A percentile compares a stretch with the other conserved stretches of the same genome.
Conservation (phyloP, 2,329 filamentous ascomycete species). For the Penicillium sp. region DNA sequence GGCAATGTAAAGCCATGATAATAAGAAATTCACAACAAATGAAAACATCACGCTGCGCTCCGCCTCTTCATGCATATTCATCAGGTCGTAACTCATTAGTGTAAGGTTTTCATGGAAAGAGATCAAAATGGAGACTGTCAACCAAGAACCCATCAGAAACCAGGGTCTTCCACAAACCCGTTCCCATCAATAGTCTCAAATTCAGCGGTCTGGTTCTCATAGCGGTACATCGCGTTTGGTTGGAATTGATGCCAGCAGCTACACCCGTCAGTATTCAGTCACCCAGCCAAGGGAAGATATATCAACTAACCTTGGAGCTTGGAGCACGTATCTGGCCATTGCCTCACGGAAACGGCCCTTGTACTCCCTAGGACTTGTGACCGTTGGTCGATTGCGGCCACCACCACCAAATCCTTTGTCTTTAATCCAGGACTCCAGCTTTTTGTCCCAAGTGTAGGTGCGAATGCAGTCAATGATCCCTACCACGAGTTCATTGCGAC, state of each 20-base stretch:
- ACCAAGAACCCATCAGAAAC: not conserved
- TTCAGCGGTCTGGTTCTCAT: constrained; percentile 29
- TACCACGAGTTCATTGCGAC: constrained; percentile 84
- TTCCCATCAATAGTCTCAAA: constrained; percentile 22
- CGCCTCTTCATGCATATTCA: constrained; percentile 1
- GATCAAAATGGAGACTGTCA: not conserved
- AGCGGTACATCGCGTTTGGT: constrained; percentile 29
- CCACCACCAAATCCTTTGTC: constrained; percentile 81
- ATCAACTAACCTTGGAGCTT: constrained; percentile 48
- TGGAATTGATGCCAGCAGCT: constrained; percentile 50
- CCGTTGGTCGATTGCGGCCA: constrained; percentile 81
- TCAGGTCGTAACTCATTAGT: constrained; percentile 20
- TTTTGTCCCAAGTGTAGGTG: constrained; percentile 99
- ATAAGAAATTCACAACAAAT: not conserved
- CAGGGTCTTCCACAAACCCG: constrained; percentile 5
- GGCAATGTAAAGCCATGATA: not conserved
- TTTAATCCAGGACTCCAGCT: constrained; percentile 99
- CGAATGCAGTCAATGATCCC: constrained; percentile 98
- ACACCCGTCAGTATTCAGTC: constrained; percentile 3
- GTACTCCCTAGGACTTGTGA: constrained; percentile 96
- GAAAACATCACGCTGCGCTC: not conserved
- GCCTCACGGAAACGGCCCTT: constrained; percentile 93
- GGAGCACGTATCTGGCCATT: constrained; percentile 77
- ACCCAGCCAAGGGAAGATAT: not conserved
- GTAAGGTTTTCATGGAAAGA: not conserved